Evolutionary conservation across 2,329 filamentous ascomycete species (phyloP), one percentile per base, ranked within the genome.

Genomic region (Talaromyces sp.): DNA sequence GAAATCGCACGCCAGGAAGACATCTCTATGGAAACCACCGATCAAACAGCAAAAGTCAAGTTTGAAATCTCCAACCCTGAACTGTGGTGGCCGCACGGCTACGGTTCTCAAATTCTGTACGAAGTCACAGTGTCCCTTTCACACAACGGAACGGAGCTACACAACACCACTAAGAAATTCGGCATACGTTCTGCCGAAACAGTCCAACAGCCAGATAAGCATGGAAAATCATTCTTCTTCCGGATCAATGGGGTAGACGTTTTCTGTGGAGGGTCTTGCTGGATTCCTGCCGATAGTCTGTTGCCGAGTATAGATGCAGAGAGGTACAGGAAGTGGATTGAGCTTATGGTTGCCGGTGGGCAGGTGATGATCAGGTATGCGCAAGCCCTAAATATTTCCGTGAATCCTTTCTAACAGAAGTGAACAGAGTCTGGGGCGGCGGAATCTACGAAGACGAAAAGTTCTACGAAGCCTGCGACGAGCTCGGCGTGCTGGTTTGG

Each of bases 401-500:
- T n/a, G 7, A 19, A 6, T 10, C n/a, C 1, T 14, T 19, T 9
- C 31, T 35, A 35, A 54, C n/a, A 22, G 16, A 1, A 24, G 10
- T 14, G 47, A 14, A 14, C 47, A 65, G 64, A 64, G 87, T 90
- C 10, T 91, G 89, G 89, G 89, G 88, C 16, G 88, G 91, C 37
- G 92, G 92, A 1, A 89, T 93, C 48, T 92, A 90, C 76, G 90
- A 92, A 72, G 82, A 87, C 57, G 82, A 89, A 62, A 76, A 80
- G 8, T 89, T 92, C 71, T 91, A 90, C 72, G 83, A 89, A 45
- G 82, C 87, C 8, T 91, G 88, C 67, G 90, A 92, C 68, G 85
- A 90, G 71, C 75, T 89, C 3, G 90, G 90, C 9, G 81, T 92
- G 24, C 78, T 93, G 7, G 87, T 92, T 24, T 92, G 90, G 90